These are phyloP conservation scores for Pinus albicaulis DNA, from an alignment of 75 land plant species.

Conservation along the genomic window DNA sequence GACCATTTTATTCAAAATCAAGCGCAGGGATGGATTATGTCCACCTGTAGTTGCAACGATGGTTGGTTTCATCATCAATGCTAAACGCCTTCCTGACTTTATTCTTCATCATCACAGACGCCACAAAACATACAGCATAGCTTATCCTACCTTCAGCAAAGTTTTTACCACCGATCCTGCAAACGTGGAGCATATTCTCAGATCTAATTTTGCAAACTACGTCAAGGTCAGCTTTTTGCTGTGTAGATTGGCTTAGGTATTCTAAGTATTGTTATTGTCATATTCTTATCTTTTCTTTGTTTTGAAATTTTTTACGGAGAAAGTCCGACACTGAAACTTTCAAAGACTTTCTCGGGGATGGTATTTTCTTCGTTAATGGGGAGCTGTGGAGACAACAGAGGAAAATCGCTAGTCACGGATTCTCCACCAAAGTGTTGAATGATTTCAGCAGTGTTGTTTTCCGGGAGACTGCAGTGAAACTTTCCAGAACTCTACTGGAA, in stretches of 20 bases:
- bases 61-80: neutral
- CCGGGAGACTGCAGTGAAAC: constrained; percentile 24
- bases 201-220: constrained; percentile 16
- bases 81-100: neutral
- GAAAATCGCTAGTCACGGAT: constrained; percentile 47
- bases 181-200: constrained; percentile 16
- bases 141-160: neutral
- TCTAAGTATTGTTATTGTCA: neutral
- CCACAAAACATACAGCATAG: constrained; percentile 4
- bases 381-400: constrained; percentile 46
- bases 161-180: constrained; percentile 7
- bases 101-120: neutral
- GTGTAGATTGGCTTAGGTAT: neutral
- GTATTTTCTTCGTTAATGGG: constrained; percentile 54
- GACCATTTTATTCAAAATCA: neutral
- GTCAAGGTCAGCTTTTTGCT: constrained; percentile 11
- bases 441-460: constrained; percentile 45
- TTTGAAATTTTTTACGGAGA: constrained; percentile 19
- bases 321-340: constrained; percentile 9
- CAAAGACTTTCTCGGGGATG: constrained; percentile 42
- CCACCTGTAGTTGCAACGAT: neutral
- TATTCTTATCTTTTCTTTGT: neutral
- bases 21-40: neutral
- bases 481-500: constrained; percentile 20
- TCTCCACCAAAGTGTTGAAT: constrained; percentile 39